These are phyloP conservation scores for Oryza nivara DNA, from an alignment of 176 grass and related monocot genomes.

Conservation along the genomic window DNA sequence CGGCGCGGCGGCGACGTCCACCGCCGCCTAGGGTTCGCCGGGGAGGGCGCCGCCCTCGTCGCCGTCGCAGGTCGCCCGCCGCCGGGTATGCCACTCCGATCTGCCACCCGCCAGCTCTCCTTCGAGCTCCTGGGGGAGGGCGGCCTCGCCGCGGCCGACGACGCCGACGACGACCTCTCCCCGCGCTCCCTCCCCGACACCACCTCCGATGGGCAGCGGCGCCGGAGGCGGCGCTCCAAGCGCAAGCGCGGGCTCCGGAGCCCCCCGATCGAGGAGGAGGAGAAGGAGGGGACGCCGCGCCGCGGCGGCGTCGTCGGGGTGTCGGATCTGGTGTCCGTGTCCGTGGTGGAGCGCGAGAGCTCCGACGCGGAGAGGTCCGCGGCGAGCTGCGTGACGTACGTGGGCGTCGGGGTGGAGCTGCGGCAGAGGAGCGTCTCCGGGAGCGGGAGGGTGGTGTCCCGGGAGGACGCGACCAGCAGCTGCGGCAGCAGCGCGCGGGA, in stretches of 20 bases:
- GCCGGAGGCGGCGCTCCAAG: conserved; percentile 52
- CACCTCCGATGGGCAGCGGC: conserved; percentile 33
- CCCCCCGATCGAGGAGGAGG: conserved; percentile 44
- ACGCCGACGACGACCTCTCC: conserved; percentile 30
- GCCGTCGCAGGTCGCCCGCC: not conserved
- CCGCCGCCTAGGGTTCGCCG: conserved; percentile 28
- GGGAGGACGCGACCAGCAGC: conserved; percentile 52
- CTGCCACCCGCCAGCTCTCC: conserved; percentile 59
- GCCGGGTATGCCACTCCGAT: conserved; percentile 67
- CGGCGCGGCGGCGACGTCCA: conserved; percentile 29
- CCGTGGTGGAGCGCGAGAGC: conserved; percentile 50
- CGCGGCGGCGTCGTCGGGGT: not conserved
- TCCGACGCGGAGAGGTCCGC: conserved; percentile 54
- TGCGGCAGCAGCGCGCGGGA: conserved; percentile 60
- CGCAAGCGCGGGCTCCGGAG: conserved; percentile 55
- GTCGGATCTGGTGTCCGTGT: conserved; percentile 46
- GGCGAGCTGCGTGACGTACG: conserved; percentile 60
- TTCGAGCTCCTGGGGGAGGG: conserved; percentile 81
- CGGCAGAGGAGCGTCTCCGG: conserved; percentile 77
- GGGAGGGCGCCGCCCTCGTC: not conserved
- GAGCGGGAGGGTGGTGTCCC: conserved; percentile 34
- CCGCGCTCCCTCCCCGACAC: conserved; percentile 50
- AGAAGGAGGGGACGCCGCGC: conserved; percentile 40
- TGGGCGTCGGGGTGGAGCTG: conserved; percentile 77
- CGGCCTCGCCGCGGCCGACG: conserved; percentile 47